These are phyloP conservation scores for Yamadazyma friedrichii DNA, from an alignment of 1,139 yeast species.

Conservation along the genomic window DNA sequence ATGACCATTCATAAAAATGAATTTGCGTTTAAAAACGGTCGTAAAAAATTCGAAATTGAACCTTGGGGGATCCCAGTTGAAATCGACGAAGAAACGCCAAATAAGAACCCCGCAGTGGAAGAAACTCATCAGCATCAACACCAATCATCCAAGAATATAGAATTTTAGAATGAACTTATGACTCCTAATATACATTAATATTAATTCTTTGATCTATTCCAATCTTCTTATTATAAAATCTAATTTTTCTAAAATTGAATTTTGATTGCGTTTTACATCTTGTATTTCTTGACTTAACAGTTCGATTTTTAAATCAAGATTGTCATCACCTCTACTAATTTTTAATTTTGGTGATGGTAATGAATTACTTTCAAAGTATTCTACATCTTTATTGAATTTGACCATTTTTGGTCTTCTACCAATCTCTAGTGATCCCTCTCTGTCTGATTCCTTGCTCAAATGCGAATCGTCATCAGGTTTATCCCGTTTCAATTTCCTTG, in stretches of 20 bases:
- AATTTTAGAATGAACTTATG: constrained; percentile 22
- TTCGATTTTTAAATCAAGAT: background rate
- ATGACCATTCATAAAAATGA: constrained; percentile 78
- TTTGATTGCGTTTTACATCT: constrained; percentile 15
- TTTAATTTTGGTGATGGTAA: constrained; percentile 7
- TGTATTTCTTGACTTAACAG: constrained; percentile 5
- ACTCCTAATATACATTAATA: constrained; percentile 4
- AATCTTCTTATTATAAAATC: constrained; percentile 9
- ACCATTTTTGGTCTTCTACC: constrained; percentile 14
- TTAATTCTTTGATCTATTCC: constrained; percentile 1
- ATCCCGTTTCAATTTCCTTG: constrained; percentile 7
- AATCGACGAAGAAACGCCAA: constrained; percentile 57
- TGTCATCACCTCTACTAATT: background rate
- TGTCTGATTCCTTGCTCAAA: background rate
- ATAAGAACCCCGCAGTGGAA: constrained; percentile 23
- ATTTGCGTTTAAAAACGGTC: constrained; percentile 82
- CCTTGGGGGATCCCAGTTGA: constrained; percentile 97
- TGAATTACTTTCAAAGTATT: constrained; percentile 10
- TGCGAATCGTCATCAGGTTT: constrained; percentile 1
- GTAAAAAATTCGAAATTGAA: constrained; percentile 79
- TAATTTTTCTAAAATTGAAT: constrained; percentile 15
- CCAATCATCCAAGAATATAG: constrained; percentile 37
- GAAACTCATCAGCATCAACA: constrained; percentile 16
- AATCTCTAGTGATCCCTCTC: background rate
- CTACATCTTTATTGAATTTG: constrained; percentile 15